phyloP scores from a whole-genome alignment of 148 eudicot genomes.

The Nepenthes gracilis region DNA sequence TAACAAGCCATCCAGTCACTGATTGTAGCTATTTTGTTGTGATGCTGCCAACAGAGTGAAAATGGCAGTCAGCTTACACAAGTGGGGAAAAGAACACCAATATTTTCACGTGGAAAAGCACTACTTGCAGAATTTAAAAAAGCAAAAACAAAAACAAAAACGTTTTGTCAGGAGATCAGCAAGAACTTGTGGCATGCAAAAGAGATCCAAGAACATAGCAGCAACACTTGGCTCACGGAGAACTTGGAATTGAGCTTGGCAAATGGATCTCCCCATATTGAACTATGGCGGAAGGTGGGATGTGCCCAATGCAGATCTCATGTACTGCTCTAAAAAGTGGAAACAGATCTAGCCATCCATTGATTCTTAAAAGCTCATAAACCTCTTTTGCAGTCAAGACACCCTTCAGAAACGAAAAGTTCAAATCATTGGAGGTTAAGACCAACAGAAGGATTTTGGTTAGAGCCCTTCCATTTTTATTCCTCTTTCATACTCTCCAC shows the following conservation, averaged over 20 bases:
- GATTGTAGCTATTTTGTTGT: too few species aligned
- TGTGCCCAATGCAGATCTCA: slow-evolving; percentile 71
- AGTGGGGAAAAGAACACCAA: too few species aligned
- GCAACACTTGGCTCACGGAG: slow-evolving; percentile 6
- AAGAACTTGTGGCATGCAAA: neutral
- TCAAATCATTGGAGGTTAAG: neutral
- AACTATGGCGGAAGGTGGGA: slow-evolving; percentile 71
- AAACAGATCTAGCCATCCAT: slow-evolving; percentile 72
- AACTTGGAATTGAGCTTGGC: slow-evolving; percentile 12
- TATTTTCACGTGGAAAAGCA: too few species aligned
- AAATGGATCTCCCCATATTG: slow-evolving; percentile 31
- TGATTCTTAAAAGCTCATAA: slow-evolving; percentile 59
- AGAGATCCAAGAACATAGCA: neutral
- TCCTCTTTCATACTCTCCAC: too few species aligned
- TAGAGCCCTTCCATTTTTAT: neutral
- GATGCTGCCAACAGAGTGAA: too few species aligned
- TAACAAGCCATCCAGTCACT: too few species aligned
- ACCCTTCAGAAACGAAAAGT: slow-evolving; percentile 46
- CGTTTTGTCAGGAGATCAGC: too few species aligned
- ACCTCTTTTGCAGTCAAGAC: slow-evolving; percentile 85
- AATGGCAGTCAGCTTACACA: too few species aligned
- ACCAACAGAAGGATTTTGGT: neutral
- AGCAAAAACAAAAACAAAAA: too few species aligned
- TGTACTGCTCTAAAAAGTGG: slow-evolving; percentile 84
- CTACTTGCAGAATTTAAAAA: neutral